Percentiles rank a stretch among this genome's conserved stretches.
Evolutionary conservation across 176 grass and related monocot genomes (phyloP).

Genomic region (Carex parvula): DNA sequence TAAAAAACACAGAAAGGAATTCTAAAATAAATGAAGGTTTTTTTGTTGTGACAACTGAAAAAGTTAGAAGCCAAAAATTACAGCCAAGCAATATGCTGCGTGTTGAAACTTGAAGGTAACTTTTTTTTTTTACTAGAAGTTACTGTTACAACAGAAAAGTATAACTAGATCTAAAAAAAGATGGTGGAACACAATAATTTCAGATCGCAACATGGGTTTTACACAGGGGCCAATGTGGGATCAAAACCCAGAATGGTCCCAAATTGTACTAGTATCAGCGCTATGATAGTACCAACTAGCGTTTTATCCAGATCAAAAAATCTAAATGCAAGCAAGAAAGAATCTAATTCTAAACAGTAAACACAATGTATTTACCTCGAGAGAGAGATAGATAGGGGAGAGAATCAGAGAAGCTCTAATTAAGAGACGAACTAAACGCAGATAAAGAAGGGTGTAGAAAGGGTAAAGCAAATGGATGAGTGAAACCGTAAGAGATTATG

Average conservation of each 20-base stretch:
- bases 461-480: slow-evolving; percentile 8
- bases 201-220: neutral
- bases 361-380: neutral
- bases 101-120: neutral
- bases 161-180: neutral
- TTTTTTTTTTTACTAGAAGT: neutral
- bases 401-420: neutral
- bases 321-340: neutral
- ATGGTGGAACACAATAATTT: neutral
- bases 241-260: slow-evolving; percentile 10
- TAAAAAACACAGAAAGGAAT: neutral
- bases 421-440: slow-evolving; percentile 15
- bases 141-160: neutral
- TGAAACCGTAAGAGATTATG: neutral
- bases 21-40: neutral
- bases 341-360: neutral
- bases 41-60: neutral
- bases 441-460: slow-evolving; percentile 2
- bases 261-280: neutral
- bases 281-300: neutral
- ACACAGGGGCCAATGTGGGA: neutral
- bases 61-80: neutral
- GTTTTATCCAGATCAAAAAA: neutral
- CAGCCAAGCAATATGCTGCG: neutral
- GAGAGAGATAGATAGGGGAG: neutral